A percentile compares a stretch with the other conserved stretches of the same genome.
Evolutionary conservation across 176 grass and related monocot species (phyloP).

Genomic region (Avena insularis): DNA sequence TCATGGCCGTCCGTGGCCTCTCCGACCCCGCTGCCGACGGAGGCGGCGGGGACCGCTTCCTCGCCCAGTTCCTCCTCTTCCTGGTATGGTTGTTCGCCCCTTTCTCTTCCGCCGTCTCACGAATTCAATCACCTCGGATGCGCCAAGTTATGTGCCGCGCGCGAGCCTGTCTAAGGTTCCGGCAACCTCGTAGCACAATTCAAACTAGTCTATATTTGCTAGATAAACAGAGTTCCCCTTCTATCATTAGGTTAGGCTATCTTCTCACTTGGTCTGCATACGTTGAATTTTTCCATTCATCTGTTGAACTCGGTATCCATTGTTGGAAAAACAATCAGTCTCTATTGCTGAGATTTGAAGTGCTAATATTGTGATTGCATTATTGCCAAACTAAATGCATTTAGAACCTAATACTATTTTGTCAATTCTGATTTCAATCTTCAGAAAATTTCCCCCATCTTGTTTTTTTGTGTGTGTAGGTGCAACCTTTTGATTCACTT

Average conservation of each 20-base stretch:
- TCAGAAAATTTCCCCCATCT: neutral
- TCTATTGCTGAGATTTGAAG: slow-evolving; percentile 10
- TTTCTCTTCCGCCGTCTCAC: neutral
- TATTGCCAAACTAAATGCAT: neutral
- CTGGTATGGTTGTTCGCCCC: slow-evolving; percentile 44
- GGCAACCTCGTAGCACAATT: neutral
- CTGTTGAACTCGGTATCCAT: neutral
- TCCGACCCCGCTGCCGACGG: neutral
- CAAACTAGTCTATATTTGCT: neutral
- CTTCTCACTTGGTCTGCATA: neutral
- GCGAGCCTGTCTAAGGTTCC: neutral
- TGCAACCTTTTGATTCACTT: slow-evolving; percentile 63
- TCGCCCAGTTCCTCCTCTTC: slow-evolving; percentile 79
- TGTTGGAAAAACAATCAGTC: neutral
- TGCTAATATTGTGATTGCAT: neutral
- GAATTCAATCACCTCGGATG: neutral
- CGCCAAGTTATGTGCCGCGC: neutral
- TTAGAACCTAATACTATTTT: neutral
- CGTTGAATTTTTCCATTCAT: neutral
- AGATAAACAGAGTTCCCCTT: neutral
- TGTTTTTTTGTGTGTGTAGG: slow-evolving; percentile 36
- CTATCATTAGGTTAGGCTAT: neutral
- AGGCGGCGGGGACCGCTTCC: slow-evolving; percentile 60
- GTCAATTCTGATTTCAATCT: neutral
- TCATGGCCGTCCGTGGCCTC: slow-evolving; percentile 42